phyloP scores from a whole-genome alignment of 2,329 filamentous ascomycete species.

The Phialocephala sp. region DNA sequence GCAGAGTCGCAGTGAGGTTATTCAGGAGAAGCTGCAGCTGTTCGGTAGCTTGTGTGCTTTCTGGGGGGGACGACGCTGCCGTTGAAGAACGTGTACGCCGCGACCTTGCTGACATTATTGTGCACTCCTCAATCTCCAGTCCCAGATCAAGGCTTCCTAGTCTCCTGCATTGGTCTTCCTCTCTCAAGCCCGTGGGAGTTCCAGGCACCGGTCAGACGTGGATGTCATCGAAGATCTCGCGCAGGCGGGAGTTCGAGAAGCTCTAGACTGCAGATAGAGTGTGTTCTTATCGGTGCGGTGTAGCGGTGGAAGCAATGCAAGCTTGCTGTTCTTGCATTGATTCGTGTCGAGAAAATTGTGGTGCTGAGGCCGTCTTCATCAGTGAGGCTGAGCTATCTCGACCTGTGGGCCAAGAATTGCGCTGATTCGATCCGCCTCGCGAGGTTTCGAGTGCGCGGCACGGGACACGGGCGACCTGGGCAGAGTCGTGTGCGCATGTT shows the following conservation, averaged over 20 bases:
- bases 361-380: conserved; percentile 13
- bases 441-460: conserved; percentile 27
- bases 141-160: conserved; percentile 27
- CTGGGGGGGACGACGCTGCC: conserved; percentile 60
- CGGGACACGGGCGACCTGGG: not conserved
- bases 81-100: conserved; percentile 70
- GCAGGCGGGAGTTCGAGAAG: not conserved
- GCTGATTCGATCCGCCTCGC: conserved; percentile 23
- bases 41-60: conserved; percentile 65
- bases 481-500: conserved; percentile 10
- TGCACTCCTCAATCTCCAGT: conserved; percentile 41
- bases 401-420: not conserved
- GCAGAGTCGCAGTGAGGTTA: conserved; percentile 45
- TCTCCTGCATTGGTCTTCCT: conserved; percentile 36
- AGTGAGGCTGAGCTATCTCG: conserved; percentile 31
- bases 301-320: conserved; percentile 3
- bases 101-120: conserved; percentile 57
- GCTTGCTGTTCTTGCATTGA: conserved; percentile 13
- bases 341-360: conserved; percentile 12
- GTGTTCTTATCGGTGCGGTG: not conserved
- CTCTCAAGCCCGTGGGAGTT: conserved; percentile 32
- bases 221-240: conserved; percentile 30
- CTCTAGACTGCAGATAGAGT: conserved; percentile 3
- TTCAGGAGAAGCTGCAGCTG: conserved; percentile 62
- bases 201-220: conserved; percentile 29